Base-by-base conservation (phyloP, 78 protist species). In the slime mould (Dictyostelium discoideum) region DNA sequence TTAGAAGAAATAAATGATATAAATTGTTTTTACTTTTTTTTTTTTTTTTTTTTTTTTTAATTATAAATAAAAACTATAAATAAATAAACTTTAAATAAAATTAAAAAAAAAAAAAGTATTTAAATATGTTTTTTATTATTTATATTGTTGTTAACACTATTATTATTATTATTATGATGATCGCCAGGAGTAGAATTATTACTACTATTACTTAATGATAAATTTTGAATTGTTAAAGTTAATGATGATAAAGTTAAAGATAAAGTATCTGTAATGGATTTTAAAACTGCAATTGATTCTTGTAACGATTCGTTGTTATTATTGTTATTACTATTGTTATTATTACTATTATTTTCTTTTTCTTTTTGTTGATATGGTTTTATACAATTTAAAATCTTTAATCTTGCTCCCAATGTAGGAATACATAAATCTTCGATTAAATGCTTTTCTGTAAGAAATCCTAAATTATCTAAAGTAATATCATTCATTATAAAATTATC, bases 371-470 rank as follows among this genome's bases (percentile, higher is more conserved):
- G 74, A 0, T 24, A 65, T 9, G 74, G 84, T 67, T 80, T 32
- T 13, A 88, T 88, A 29, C 65, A 22, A 46, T 92, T 92, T 39
- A 92, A 46, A 32, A 92, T 92, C 42, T 83, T 92, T 85, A 92
- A 14, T 78, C 96, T 50, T 11, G 96, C 87, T n/a, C 96, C 96
- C 2, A 92, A n/a, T 39, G 96, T 92, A 9, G 96, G 82, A 14
- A 92, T 92, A 8, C 69, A 39, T 13, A 92, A 20, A 46, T 88
- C 93, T 37, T 85, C 84, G 5, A 77, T 63, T 50, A 92, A 29
- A 65, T 92, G 96, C 26, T 83, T 50, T 83, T 92, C 96, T 14
- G 96, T 92, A 11, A 92, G 50, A 39, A 26, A 92, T 2, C 67
- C 87, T 74, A 92, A 83, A 20, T 40, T 39, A 37, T 85, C 92